Evolutionary conservation across 495 filamentous ascomycete species (phyloP), one percentile per base, ranked within the genome.

Genomic region (Talaromyces proteolyticus): DNA sequence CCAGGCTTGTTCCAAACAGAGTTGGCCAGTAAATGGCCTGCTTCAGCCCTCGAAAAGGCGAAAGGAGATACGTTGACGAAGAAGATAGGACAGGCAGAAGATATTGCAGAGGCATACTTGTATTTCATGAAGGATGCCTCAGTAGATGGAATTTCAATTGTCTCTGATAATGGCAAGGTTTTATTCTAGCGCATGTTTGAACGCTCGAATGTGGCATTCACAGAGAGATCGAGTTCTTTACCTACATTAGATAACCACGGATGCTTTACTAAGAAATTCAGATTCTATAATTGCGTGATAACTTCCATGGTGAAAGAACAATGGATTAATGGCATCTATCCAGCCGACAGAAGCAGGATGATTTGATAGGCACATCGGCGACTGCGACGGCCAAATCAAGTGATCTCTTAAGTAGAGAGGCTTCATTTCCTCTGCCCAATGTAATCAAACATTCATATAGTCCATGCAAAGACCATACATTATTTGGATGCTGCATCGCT

Each of bases 401-500:
- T 52, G 76, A 70, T 5, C 67, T 67, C 44, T 71, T 60, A 6
- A 85, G 50, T 19, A 73, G 63, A 14, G 60, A 57, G 0, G 80
- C 80, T 53, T 85, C 82, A 0, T 57, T 64, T 3, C 44, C 50
- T 2, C 75, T 56, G 0, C 75, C 76, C 37, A 85, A 52, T 46
- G 62, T 77, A 10, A 65, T 53, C 37, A 86, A 49, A 57, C 84
- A 85, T 64, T 88, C 84, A 49, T 85, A 72, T 46, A 75, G 78
- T 0, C 84, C 84, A 55, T 85, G 80, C 42, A 86, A 67, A 23
- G 81, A 73, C 83, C 82, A 88, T 3, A 88, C 78, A 54, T 88
- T 88, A 43, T 79, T 81, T 1, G 75, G 78, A 58, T 86, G 82
- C 40, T 76, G 78, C 42, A 77, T 61, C 0, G 81, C 74, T 4